A percentile compares a stretch with the other conserved stretches of the same genome.
Conservation (phyloP, 1,284 basidiomycete genomes). For the Schizopora paradoxa region DNA sequence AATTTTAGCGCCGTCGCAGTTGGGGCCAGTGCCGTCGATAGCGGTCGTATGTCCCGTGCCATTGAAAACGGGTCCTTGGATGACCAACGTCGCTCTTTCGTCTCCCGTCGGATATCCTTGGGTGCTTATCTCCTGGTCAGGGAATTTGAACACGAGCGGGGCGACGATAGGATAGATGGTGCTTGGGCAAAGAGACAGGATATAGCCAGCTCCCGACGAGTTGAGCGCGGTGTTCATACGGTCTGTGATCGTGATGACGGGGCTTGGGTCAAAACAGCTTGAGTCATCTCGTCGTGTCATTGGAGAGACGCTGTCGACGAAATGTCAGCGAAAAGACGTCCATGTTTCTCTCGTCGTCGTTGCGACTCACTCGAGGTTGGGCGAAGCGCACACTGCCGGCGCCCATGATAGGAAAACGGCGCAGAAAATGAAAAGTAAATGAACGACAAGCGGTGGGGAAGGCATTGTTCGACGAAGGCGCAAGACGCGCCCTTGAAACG, state of each 20-base stretch:
- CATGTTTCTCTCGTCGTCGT: neutral
- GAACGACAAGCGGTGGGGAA: neutral
- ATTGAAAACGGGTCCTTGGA: constrained; percentile 50
- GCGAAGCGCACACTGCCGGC: constrained; percentile 2
- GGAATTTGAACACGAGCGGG: constrained; percentile 58
- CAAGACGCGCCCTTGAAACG: too few relatives aligned
- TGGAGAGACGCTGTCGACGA: constrained; percentile 2
- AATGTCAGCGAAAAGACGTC: neutral
- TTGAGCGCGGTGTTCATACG: constrained; percentile 63
- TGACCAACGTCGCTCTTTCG: constrained; percentile 46
- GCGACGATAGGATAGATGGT: constrained; percentile 57
- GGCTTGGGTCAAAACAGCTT: constrained; percentile 52
- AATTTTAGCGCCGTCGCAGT: constrained; percentile 54
- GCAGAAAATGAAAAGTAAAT: neutral
- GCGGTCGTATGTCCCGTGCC: constrained; percentile 66
- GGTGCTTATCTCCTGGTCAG: constrained; percentile 75
- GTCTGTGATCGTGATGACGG: constrained; percentile 59
- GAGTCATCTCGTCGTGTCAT: constrained; percentile 15
- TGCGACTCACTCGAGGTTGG: neutral
- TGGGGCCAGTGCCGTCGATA: constrained; percentile 55
- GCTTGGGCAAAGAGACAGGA: constrained; percentile 59
- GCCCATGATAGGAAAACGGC: too few relatives aligned
- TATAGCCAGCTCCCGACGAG: constrained; percentile 59
- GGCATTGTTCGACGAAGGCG: neutral
- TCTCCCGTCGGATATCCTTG: constrained; percentile 62